Evolutionary conservation across 192 early-diverging fungal species (phyloP), one percentile per base, ranked within the genome.

Genomic region (Kickxella alabastrina): DNA sequence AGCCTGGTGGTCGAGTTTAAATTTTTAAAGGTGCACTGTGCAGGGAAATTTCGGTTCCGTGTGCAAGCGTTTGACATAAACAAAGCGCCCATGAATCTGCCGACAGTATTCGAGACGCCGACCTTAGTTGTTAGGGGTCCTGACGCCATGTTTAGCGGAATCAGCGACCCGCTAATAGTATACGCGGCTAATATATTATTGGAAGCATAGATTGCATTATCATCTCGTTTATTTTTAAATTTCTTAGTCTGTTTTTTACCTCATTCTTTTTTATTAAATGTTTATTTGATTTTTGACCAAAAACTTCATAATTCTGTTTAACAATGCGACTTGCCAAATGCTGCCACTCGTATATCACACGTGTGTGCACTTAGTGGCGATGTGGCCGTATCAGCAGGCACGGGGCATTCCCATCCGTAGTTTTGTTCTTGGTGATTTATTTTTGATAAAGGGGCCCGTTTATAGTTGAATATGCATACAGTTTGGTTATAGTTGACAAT

Each of bases 21-120:
- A 1, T 13, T 17, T 1, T 46, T 75, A 9, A 24, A 18, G 24
- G 43, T 65, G 5, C 31, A 26, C 12, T 44, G 54, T 4, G 22
- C 72, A 3, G 72, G 72, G 0, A 6, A 19, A 1, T 75, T 60
- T 34, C 57, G 65, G 28, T 38, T 75, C 14, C 61, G 53, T 5
- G 43, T 49, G 8, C 46, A 57, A 18, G 41, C 58, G 32, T 68
- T 68, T 23, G 54, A 65, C 31, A 44, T 75, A 10, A 43, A 52
- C 15, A 42, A 54, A 8, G 28, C 54, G 3, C 25, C 40, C 6
- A 15, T 40, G 12, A 51, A 49, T 17, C 24, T 71, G 2, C 38
- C 56, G n/a, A 26, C 51, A 4, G 17, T 28, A 25, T 25, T 40
- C 13, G 17, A 21, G 29, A 35, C 59, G n/a, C n/a, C n/a, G n/a